Base-by-base conservation (phyloP, 169 alveolate species). In the Cryptosporidium baileyi region DNA sequence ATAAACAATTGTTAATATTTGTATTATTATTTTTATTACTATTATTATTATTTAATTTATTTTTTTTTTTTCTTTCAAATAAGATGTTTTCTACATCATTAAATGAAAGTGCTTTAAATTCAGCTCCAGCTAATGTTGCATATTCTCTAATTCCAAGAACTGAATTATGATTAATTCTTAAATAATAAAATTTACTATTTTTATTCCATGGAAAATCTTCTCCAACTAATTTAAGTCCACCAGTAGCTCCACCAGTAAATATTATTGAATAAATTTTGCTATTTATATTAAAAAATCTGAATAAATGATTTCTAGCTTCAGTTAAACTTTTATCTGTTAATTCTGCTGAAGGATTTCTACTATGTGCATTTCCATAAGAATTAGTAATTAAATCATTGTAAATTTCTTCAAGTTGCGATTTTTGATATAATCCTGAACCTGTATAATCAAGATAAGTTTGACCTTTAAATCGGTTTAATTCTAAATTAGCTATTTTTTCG, bases 221-320 rank as follows among this genome's bases (percentile, higher is more conserved):
- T 0, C 92, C 92, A 3, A 89, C 88, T 49, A 89, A 40, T 22
- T 89, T 89, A 22, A 89, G 24, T 1, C 91, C 92, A 2, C 80
- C 89, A 15, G 92, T 89, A 44, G 92, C 92, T 22, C 92, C 92
- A 45, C 82, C 51, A 5, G 92, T 89, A 63, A 89, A 89, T 30
- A 89, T 60, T 6, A 89, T 89, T 1, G 89, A 60, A 49, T 82
- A 74, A 0, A 65, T 82, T 34, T 26, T 65, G 26, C 40, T 88
- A 30, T 61, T 49, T 40, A 88, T 88, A 45, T 61, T 80, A 54
- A 89, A 89, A 34, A 82, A 89, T n/a, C 41, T 36, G 34, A 43
- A 65, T 11, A 81, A 8, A 36, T 52, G 52, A 15, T 52, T 28
- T n/a, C 92, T 80, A 7, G 90, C 92, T 67, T 89, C 92, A 32